These are phyloP conservation scores for Tremella fuciformis DNA, from an alignment of 768 basidiomycete genomes.

Conservation along the genomic window DNA sequence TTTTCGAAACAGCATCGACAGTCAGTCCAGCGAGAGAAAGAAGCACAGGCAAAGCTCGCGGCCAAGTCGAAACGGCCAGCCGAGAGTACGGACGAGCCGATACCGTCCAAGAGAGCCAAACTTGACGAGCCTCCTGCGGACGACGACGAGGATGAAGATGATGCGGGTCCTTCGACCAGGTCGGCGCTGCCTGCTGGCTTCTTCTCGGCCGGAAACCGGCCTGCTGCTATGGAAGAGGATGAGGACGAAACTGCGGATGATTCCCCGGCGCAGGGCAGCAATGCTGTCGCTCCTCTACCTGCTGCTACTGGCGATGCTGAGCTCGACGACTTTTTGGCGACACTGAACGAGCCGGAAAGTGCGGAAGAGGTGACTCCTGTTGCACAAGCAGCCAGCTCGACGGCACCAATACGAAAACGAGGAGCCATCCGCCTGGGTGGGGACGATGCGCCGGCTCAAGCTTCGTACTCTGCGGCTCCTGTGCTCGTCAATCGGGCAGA, in stretches of 20 bases:
- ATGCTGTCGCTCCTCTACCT: conserved; percentile 9
- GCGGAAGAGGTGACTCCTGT: not conserved
- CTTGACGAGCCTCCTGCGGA: not conserved
- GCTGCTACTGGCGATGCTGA: conserved; percentile 41
- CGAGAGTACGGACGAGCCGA: conserved; percentile 15
- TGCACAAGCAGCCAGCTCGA: conserved; percentile 13
- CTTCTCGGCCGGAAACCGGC: conserved; percentile 21
- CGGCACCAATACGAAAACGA: not conserved
- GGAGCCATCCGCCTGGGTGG: conserved; percentile 14
- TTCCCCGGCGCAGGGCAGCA: not conserved
- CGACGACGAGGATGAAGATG: conserved; percentile 3
- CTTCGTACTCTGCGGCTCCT: conserved; percentile 46
- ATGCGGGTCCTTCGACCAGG: not conserved
- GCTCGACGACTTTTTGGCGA: conserved; percentile 42
- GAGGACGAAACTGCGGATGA: conserved; percentile 12
- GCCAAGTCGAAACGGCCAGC: conserved; percentile 20
- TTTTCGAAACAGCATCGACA: conserved; percentile 48
- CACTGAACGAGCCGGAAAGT: conserved; percentile 21
- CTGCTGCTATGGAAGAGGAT: conserved; percentile 7
- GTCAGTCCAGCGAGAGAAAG: conserved; percentile 44
- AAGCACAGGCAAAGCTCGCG: conserved; percentile 16
- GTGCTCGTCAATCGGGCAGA: conserved; percentile 35
- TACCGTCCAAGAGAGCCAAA: not conserved
- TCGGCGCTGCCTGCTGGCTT: conserved; percentile 24
- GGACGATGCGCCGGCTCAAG: conserved; percentile 38